A percentile compares a stretch with the other conserved stretches of the same genome.
phyloP scores from a whole-genome alignment of 345 rosid species.

The Pelargonium nanum region DNA sequence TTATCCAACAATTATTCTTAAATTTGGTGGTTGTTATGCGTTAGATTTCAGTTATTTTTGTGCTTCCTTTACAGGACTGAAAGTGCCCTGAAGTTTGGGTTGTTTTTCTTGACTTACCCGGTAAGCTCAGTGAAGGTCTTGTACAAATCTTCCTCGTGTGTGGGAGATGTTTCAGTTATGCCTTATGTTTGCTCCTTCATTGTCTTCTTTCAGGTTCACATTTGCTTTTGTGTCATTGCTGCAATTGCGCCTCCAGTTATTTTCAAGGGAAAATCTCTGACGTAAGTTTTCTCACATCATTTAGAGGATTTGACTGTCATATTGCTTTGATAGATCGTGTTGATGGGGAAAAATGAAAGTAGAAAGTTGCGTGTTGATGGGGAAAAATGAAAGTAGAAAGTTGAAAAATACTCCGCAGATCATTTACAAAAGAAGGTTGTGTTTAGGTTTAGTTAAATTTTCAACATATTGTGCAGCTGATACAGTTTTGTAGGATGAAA shows the following conservation, averaged over 20 bases:
- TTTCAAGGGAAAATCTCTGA: constrained; percentile 85
- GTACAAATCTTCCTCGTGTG: constrained; percentile 2
- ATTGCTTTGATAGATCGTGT: not conserved
- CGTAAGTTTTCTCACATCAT: constrained; percentile 36
- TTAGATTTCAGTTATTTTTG: not conserved
- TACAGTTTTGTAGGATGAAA: too few species aligned
- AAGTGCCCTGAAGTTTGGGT: constrained; percentile 89
- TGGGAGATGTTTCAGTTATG: constrained; percentile 7
- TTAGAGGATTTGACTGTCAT: not conserved
- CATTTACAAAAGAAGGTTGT: too few species aligned
- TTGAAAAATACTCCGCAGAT: too few species aligned
- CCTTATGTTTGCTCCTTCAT: constrained; percentile 7
- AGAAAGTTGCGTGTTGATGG: too few species aligned
- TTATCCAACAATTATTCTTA: not conserved
- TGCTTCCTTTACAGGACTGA: constrained; percentile 56
- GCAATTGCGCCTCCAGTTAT: constrained; percentile 80
- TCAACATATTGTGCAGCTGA: too few species aligned
- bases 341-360: too few species aligned
- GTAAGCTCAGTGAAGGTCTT: constrained; percentile 29
- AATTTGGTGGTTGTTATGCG: not conserved
- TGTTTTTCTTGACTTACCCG: constrained; percentile 71
- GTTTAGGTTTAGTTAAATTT: too few species aligned
- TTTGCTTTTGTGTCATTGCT: constrained; percentile 77
- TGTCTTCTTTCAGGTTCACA: constrained; percentile 57
- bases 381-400: too few species aligned